Conservation (phyloP, 2,329 filamentous ascomycete genomes). For the Blastomyces parvus region DNA sequence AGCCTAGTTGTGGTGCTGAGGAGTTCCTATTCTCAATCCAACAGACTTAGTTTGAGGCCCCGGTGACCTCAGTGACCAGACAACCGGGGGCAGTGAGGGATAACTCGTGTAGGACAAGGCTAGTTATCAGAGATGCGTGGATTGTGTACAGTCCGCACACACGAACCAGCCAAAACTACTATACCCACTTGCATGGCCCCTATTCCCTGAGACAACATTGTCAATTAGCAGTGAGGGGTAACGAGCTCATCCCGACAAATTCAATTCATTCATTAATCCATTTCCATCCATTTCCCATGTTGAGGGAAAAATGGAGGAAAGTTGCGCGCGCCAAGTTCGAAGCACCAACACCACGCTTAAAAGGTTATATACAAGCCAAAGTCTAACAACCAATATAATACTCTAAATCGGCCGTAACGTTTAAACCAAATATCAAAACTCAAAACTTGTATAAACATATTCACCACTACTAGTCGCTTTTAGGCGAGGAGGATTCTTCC, state of each 20-base stretch:
- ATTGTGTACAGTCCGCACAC: no score
- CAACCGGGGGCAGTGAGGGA: not conserved
- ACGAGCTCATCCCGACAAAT: not conserved
- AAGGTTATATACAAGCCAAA: not conserved
- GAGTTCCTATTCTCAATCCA: not conserved
- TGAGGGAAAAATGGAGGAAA: not conserved
- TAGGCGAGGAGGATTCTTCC: not conserved
- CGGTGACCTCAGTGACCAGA: not conserved
- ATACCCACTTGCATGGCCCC: not conserved
- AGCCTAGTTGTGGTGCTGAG: not conserved
- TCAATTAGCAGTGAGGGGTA: not conserved
- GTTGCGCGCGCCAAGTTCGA: not conserved
- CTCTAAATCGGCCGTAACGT: not conserved
- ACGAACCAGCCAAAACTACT: not conserved
- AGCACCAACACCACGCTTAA: not conserved
- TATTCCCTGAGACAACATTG: not conserved
- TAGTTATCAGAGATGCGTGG: no score
- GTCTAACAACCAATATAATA: not conserved
- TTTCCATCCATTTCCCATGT: not conserved
- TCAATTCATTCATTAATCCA: not conserved
- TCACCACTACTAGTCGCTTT: not conserved
- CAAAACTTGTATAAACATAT: not conserved
- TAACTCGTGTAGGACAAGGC: no score
- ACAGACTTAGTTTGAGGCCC: not conserved
- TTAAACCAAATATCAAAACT: not conserved